Base-by-base conservation (phyloP, 306 rosid species). In the Quercus parvula region DNA sequence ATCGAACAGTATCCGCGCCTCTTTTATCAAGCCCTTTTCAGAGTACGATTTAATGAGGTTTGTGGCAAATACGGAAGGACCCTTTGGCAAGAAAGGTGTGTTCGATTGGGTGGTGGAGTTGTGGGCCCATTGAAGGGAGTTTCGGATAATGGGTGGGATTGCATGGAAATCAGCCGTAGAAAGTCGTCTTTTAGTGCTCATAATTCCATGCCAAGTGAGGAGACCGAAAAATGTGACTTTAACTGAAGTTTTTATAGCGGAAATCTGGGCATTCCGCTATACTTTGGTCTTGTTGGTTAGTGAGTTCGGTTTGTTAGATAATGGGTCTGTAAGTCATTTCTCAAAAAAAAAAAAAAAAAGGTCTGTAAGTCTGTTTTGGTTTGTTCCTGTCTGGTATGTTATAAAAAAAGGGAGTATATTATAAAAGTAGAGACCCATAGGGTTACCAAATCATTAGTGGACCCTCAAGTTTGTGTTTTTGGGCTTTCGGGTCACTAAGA, bases 1-100 rank as follows among this genome's bases (percentile, higher is more conserved):
- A 31, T 91, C 94, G 81, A 91, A 93, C 92, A 91, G 56, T 17
- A 19, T 19, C 28, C 85, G 90, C 1, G 98, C 97, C 33, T 93
- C 87, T 70, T 85, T 59, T 41, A 81, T 31, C 1, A 71, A 64
- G 70, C 93, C 92, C 49, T 69, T 73, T 4, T 77, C 74, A 1
- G 87, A 87, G 46, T 76, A 84, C 0, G 89, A 86, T 31, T 80
- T 86, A 18, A 90, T 89, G 24, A 88, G 81, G 64, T 89, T 87
- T 11, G 92, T 87, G 51, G 94, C 78, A 64, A 87, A 76, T 38
- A 77, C 58, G 20, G 82, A 76, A 2, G 88, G 75, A 2, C 77
- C 73, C 64, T 81, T 85, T 27, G 88, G 85, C 6, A 5, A 13
- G 71, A 89, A 85, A 11, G 91, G 88, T 71, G 81, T 11, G 70